phyloP scores from a whole-genome alignment of 768 basidiomycete species.

The Podaxis sp. region DNA sequence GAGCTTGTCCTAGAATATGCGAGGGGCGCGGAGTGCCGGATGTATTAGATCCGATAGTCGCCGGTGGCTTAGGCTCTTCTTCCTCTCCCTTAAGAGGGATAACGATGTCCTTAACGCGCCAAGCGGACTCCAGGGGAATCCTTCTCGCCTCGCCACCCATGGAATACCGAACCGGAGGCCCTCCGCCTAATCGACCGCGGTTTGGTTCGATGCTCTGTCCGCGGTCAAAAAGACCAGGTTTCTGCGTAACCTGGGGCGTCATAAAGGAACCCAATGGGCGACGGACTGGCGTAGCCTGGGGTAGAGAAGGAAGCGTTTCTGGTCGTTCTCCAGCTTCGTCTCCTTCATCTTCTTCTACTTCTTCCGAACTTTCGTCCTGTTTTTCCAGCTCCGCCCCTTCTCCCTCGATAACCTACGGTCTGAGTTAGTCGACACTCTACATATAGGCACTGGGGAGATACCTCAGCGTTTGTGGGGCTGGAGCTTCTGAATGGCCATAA shows the following conservation, averaged over 20 bases:
- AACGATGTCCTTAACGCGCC: conserved; percentile 58
- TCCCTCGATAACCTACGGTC: conserved; percentile 14
- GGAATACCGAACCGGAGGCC: conserved; percentile 34
- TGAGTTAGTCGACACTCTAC: conserved; percentile 2
- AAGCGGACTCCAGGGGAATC: conserved; percentile 48
- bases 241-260: conserved; percentile 50
- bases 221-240: conserved; percentile 11
- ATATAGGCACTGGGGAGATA: conserved; percentile 14
- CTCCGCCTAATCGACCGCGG: conserved; percentile 15
- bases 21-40: not conserved
- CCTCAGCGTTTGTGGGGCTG: conserved; percentile 20
- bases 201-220: conserved; percentile 17
- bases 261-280: conserved; percentile 45
- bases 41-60: conserved; percentile 4
- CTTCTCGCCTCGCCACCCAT: conserved; percentile 49
- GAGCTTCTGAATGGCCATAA: conserved; percentile 41
- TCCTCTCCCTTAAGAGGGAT: conserved; percentile 30
- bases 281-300: conserved; percentile 30
- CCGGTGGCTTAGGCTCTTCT: conserved; percentile 8
- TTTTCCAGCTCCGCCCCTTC: conserved; percentile 17
- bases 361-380: conserved; percentile 9
- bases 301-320: conserved; percentile 20
- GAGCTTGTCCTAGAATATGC: conserved; percentile 6
- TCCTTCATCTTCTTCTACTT: conserved; percentile 26
- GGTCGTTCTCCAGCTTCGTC: conserved; percentile 20